Percentiles rank a stretch among this genome's conserved stretches.
Conservation (phyloP, 1,284 basidiomycete genomes). For the Malassezia japonica region DNA sequence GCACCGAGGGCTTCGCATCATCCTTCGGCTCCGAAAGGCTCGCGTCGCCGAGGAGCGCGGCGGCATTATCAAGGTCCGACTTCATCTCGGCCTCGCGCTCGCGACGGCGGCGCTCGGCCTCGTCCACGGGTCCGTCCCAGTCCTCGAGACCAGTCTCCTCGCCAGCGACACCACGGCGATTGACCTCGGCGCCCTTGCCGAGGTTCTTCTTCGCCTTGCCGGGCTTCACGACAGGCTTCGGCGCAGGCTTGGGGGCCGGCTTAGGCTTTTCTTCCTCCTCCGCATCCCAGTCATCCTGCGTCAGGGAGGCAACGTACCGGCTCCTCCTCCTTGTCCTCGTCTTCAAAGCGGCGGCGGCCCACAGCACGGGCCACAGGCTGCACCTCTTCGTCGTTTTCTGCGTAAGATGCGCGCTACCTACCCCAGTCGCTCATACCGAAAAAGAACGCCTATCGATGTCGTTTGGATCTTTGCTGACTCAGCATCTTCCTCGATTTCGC, state of each 20-base stretch:
- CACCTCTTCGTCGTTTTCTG: slow-evolving; percentile 39
- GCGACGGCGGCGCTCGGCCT: slow-evolving; percentile 25
- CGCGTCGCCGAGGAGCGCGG: slow-evolving; percentile 35
- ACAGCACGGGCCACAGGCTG: slow-evolving; percentile 16
- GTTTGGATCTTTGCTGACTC: slow-evolving; percentile 1
- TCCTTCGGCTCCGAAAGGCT: slow-evolving; percentile 18
- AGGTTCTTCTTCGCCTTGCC: slow-evolving; percentile 19
- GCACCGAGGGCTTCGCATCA: not conserved
- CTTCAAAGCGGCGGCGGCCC: slow-evolving; percentile 32
- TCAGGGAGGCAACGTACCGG: slow-evolving; percentile 31
- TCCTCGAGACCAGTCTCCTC: slow-evolving; percentile 3
- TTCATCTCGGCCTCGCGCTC: slow-evolving; percentile 40
- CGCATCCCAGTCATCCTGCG: slow-evolving; percentile 46
- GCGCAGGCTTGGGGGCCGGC: slow-evolving; percentile 33
- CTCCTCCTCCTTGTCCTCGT: slow-evolving; percentile 45
- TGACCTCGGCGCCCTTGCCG: not conserved
- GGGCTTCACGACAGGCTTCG: slow-evolving; percentile 44
- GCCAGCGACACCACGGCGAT: slow-evolving; percentile 1
- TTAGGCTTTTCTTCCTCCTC: slow-evolving; percentile 39
- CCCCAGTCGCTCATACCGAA: slow-evolving; percentile 42
- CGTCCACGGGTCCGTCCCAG: slow-evolving; percentile 10
- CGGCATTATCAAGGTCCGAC: slow-evolving; percentile 43
- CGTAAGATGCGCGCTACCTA: slow-evolving; percentile 15
- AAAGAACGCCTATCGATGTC: not conserved
- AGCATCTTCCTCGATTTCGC: not conserved